phyloP scores from a whole-genome alignment of 805 yeast genomes.

The Blastobotrys chiropterorum region DNA sequence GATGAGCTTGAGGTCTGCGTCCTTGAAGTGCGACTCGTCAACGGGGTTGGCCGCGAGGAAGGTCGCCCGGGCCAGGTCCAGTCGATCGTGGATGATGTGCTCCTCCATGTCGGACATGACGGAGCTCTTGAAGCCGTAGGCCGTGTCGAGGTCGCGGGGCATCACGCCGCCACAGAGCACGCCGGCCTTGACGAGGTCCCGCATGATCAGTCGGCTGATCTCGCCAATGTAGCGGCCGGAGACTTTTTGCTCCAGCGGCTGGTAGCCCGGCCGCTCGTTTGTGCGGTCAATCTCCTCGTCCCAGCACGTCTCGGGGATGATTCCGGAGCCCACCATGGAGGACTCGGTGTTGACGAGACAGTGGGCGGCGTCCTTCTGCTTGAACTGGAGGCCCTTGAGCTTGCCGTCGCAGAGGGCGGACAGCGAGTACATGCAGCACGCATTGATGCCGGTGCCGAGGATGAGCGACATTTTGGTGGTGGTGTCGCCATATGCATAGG shows the following conservation, averaged over 20 bases:
- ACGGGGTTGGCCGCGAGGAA: constrained; percentile 3
- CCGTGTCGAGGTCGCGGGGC: constrained; percentile 22
- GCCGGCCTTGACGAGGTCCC: constrained; percentile 57
- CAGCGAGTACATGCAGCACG: constrained; percentile 60
- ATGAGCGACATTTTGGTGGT: constrained; percentile 74
- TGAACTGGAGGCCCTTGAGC: constrained; percentile 31
- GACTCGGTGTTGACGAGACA: constrained; percentile 80
- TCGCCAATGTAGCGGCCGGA: constrained; percentile 90
- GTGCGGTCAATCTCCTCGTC: constrained; percentile 61
- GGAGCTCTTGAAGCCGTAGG: constrained; percentile 22
- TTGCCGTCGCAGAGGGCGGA: constrained; percentile 56
- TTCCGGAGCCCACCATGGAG: constrained; percentile 84
- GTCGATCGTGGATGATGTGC: constrained; percentile 11
- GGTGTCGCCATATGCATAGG: constrained; percentile 54
- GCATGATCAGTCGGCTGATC: constrained; percentile 60
- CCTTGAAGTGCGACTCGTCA: constrained; percentile 7
- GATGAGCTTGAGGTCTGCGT: constrained; percentile 21
- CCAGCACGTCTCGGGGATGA: constrained; percentile 70
- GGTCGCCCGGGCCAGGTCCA: constrained; percentile 20
- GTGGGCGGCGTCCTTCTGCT: constrained; percentile 2
- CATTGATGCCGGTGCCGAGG: constrained; percentile 91
- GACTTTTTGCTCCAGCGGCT: constrained; percentile 80
- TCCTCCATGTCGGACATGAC: constrained; percentile 26
- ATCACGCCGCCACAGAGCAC: constrained; percentile 14
- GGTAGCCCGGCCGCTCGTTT: constrained; percentile 68